phyloP scores from a whole-genome alignment of 768 basidiomycete genomes.

The Sarcomyxa edulis region DNA sequence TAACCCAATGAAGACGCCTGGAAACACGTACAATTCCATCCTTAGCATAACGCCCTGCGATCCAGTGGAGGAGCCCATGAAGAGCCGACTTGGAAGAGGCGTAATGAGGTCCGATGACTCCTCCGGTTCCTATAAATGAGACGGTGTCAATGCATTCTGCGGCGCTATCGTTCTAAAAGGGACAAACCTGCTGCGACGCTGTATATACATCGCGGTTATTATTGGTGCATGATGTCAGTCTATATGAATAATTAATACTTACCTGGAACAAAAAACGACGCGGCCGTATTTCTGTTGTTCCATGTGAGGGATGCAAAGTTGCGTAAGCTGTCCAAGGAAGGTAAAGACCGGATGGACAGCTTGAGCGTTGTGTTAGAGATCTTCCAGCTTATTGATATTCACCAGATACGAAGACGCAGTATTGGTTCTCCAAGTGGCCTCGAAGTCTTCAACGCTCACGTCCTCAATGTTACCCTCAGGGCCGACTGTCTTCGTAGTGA shows the following conservation, averaged over 20 bases:
- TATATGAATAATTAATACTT: not conserved
- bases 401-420: conserved; percentile 43
- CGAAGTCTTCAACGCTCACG: conserved; percentile 37
- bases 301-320: conserved; percentile 48
- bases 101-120: conserved; percentile 52
- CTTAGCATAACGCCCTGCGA: conserved; percentile 43
- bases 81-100: conserved; percentile 51
- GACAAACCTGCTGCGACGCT: conserved; percentile 42
- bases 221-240: not conserved
- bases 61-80: conserved; percentile 51
- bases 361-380: no score
- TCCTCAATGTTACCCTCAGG: conserved; percentile 40
- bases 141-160: no score
- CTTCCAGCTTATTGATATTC: conserved; percentile 10
- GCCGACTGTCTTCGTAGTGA: conserved; percentile 34
- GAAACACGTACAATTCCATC: conserved; percentile 38
- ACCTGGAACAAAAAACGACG: conserved; percentile 50
- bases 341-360: not conserved
- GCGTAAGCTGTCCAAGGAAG: conserved; percentile 34
- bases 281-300: conserved; percentile 42
- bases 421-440: conserved; percentile 43
- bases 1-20: not conserved
- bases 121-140: conserved; percentile 32
- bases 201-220: not conserved
- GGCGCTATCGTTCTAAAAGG: not conserved